phyloP scores from a whole-genome alignment of 768 basidiomycete species.

The Xerocomellus intermedius region DNA sequence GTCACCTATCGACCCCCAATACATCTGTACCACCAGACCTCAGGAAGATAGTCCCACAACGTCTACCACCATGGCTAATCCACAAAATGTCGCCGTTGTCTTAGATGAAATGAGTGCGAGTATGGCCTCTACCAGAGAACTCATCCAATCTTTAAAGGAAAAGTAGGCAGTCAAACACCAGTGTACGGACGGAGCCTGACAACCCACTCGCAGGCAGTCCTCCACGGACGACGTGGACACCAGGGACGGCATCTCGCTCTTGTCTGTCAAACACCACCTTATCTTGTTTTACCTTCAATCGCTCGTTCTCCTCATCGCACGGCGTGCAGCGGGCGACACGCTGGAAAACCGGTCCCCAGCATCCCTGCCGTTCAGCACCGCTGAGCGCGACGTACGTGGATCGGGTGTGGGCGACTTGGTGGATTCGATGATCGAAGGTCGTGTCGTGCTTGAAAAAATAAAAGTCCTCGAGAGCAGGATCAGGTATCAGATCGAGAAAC shows the following conservation, averaged over 20 bases:
- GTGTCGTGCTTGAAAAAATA: conserved; percentile 86
- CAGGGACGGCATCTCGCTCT: conserved; percentile 83
- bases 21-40: neutral
- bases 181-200: conserved; percentile 14
- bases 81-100: conserved; percentile 21
- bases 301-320: conserved; percentile 69
- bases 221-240: conserved; percentile 44
- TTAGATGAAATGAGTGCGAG: conserved; percentile 61
- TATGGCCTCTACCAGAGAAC: conserved; percentile 57
- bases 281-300: conserved; percentile 86
- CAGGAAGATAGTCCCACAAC: too few species aligned
- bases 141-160: conserved; percentile 52
- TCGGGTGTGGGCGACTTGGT: conserved; percentile 69
- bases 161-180: conserved; percentile 42
- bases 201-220: conserved; percentile 23
- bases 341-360: conserved; percentile 52
- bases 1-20: neutral
- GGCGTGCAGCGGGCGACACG: conserved; percentile 65
- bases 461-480: conserved; percentile 82
- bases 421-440: conserved; percentile 73
- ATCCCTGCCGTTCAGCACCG: conserved; percentile 48
- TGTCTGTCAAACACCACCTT: conserved; percentile 83
- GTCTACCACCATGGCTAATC: conserved; percentile 17
- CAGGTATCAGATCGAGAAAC: conserved; percentile 95
- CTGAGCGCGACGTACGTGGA: conserved; percentile 55